These are phyloP conservation scores for Tolypocladium inflatum DNA, from an alignment of 2,329 filamentous ascomycete genomes.

Conservation along the genomic window DNA sequence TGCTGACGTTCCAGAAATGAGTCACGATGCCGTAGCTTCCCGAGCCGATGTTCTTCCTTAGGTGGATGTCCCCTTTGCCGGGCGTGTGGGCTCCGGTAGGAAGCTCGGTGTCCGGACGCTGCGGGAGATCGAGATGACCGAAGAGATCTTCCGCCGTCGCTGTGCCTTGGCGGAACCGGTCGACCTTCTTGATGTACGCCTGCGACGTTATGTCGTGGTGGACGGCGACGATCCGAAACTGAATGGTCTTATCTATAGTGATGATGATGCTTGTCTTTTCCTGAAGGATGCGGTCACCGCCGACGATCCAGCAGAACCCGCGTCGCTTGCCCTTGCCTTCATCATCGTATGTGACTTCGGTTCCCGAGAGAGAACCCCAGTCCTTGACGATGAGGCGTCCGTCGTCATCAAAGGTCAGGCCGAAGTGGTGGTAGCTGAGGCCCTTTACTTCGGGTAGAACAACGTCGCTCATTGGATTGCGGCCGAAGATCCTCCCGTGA, in stretches of 20 bases:
- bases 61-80: slow-evolving; percentile 2
- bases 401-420: slow-evolving; percentile 8
- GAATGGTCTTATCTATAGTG: too few relatives aligned
- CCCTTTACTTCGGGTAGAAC: neutral
- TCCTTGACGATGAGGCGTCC: slow-evolving; percentile 9
- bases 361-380: slow-evolving; percentile 7
- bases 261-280: too few relatives aligned
- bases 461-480: slow-evolving; percentile 3
- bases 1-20: slow-evolving; percentile 12
- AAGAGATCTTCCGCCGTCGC: slow-evolving; percentile 4
- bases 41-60: slow-evolving; percentile 5
- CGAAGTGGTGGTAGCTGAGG: slow-evolving; percentile 4
- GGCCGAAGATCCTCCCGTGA: slow-evolving; percentile 5
- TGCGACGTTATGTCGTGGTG: too few relatives aligned
- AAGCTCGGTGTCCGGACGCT: neutral
- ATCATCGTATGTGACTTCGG: slow-evolving; percentile 9
- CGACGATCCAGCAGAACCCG: neutral
- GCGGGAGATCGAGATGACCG: slow-evolving; percentile 1
- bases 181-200: slow-evolving; percentile 7
- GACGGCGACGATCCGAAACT: too few relatives aligned
- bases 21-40: slow-evolving; percentile 9
- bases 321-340: slow-evolving; percentile 5
- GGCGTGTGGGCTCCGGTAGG: slow-evolving; percentile 2
- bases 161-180: slow-evolving; percentile 6
- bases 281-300: too few relatives aligned